Conservation (phyloP, 192 early-diverging fungal species). For the Dissophora ornata region DNA sequence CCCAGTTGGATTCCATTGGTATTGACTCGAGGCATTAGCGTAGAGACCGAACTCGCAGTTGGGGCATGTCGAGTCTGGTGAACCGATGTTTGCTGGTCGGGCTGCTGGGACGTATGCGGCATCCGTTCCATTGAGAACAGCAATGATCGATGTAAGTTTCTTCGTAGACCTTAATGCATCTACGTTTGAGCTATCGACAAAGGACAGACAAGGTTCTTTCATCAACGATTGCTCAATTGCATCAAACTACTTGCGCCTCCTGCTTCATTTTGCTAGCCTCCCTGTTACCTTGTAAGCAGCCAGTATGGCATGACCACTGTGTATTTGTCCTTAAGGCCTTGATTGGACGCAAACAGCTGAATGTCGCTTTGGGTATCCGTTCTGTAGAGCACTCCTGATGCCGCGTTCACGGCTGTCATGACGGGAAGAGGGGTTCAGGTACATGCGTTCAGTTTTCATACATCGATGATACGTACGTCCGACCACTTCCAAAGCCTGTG, state of each 20-base stretch:
- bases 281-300: conserved; percentile 70
- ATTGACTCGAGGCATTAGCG: conserved; percentile 59
- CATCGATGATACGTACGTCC: too few species aligned
- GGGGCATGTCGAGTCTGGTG: conserved; percentile 73
- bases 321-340: conserved; percentile 55
- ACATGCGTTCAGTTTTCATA: too few species aligned
- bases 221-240: background rate
- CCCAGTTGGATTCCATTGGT: conserved; percentile 77
- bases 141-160: conserved; percentile 70
- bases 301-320: conserved; percentile 72
- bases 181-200: conserved; percentile 59
- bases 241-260: background rate
- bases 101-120: conserved; percentile 30
- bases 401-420: conserved; percentile 37
- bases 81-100: conserved; percentile 50
- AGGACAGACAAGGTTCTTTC: background rate
- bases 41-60: conserved; percentile 80
- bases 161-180: conserved; percentile 54
- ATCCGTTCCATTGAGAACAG: conserved; percentile 54
- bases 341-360: conserved; percentile 54
- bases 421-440: background rate
- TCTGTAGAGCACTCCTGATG: conserved; percentile 69
- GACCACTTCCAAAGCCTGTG: too few species aligned
- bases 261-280: background rate
- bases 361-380: conserved; percentile 62